Evolutionary conservation across 2,329 filamentous ascomycete genomes (phyloP).

Genomic region (Triangularia verruculosa): DNA sequence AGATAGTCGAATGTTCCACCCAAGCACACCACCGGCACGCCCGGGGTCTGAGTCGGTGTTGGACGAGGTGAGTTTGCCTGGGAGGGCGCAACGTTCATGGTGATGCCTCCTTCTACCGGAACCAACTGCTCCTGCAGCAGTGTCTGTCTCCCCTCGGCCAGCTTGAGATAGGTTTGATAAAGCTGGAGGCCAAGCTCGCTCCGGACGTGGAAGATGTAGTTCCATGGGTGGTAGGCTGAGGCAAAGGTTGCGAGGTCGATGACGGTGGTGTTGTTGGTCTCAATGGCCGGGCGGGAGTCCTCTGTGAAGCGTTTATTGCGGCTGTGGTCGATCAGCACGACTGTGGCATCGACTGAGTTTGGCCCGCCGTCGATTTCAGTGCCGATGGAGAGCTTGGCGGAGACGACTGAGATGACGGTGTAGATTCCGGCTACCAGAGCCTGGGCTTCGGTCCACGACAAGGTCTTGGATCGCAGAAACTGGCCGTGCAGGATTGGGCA

Average conservation of each 20-base stretch:
- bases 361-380: slow-evolving; percentile 58
- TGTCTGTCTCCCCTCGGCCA: slow-evolving; percentile 46
- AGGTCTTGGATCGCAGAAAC: slow-evolving; percentile 47
- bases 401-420: slow-evolving; percentile 70
- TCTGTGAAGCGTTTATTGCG: slow-evolving; percentile 32
- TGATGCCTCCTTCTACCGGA: slow-evolving; percentile 52
- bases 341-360: slow-evolving; percentile 70
- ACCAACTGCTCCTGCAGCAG: slow-evolving; percentile 51
- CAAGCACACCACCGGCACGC: slow-evolving; percentile 67
- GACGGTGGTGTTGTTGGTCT: slow-evolving; percentile 46
- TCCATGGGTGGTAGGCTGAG: slow-evolving; percentile 58
- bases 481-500: slow-evolving; percentile 58
- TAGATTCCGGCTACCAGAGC: slow-evolving; percentile 74
- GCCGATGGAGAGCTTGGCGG: slow-evolving; percentile 58
- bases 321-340: slow-evolving; percentile 69
- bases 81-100: slow-evolving; percentile 36
- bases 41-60: slow-evolving; percentile 27
- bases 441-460: slow-evolving; percentile 67
- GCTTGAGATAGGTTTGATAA: slow-evolving; percentile 46
- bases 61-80: slow-evolving; percentile 9
- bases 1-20: slow-evolving; percentile 97
- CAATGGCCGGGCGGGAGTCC: slow-evolving; percentile 38
- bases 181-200: slow-evolving; percentile 62
- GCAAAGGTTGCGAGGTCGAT: slow-evolving; percentile 53
- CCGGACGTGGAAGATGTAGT: slow-evolving; percentile 61